These are phyloP conservation scores for Suillus variegatus DNA, from an alignment of 768 basidiomycete species.

Conservation along the genomic window DNA sequence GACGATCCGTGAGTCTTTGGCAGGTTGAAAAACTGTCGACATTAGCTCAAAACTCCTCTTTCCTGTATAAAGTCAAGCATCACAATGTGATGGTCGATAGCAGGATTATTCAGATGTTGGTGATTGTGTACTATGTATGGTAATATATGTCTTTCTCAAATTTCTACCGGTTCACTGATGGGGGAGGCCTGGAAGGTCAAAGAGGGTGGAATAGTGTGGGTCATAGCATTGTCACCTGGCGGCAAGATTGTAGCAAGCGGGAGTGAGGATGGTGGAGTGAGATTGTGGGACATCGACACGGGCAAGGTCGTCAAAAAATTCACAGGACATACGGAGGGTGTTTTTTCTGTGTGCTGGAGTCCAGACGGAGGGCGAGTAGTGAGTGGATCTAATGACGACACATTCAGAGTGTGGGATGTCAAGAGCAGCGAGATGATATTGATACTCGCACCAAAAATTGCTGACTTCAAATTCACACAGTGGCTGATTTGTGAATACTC, in stretches of 20 bases:
- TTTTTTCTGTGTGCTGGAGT: not conserved
- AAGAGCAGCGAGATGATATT: not conserved
- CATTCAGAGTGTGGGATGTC: not conserved
- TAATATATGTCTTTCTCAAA: too few relatives aligned
- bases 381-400: not conserved
- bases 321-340: not conserved
- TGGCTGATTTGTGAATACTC: not conserved
- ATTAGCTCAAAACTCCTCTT: too few relatives aligned
- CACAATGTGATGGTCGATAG: too few relatives aligned
- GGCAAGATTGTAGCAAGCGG: not conserved
- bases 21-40: too few relatives aligned
- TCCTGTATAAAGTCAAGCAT: too few relatives aligned
- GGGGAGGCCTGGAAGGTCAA: not conserved
- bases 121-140: too few relatives aligned
- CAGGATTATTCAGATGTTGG: too few relatives aligned
- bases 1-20: too few relatives aligned
- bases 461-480: too few relatives aligned
- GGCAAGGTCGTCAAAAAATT: not conserved
- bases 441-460: not conserved
- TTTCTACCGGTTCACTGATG: too few relatives aligned
- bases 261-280: not conserved
- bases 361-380: not conserved
- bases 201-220: not conserved
- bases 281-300: not conserved
- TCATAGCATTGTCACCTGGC: not conserved